phyloP scores from a whole-genome alignment of 768 basidiomycete genomes.

The Mycena galericulata region DNA sequence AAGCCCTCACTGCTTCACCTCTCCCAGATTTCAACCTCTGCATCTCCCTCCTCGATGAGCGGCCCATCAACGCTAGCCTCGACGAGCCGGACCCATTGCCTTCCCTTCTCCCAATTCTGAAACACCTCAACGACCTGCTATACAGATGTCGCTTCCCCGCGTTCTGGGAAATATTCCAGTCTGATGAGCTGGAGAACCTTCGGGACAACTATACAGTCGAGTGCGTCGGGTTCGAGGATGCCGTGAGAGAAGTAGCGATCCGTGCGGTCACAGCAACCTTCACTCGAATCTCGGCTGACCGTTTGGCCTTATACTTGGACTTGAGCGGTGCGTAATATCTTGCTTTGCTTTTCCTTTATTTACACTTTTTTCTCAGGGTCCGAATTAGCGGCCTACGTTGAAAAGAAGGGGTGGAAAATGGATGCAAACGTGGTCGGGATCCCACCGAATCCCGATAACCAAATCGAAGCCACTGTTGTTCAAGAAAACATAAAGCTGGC shows the following conservation, averaged over 20 bases:
- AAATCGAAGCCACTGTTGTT: constrained; percentile 86
- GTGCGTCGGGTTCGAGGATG: constrained; percentile 84
- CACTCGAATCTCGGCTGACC: constrained; percentile 73
- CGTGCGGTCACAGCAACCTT: constrained; percentile 85
- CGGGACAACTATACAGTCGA: constrained; percentile 91
- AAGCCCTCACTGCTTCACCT: constrained; percentile 86
- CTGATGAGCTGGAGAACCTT: constrained; percentile 74
- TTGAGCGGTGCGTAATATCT: constrained; percentile 62
- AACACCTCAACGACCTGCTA: constrained; percentile 74
- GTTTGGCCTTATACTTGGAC: constrained; percentile 80
- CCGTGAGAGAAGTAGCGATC: constrained; percentile 82
- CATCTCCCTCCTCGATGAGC: constrained; percentile 90
- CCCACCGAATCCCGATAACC: constrained; percentile 89
- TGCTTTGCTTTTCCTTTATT: background rate
- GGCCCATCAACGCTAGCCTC: constrained; percentile 61
- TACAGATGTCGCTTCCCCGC: constrained; percentile 89
- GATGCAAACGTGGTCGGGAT: constrained; percentile 71
- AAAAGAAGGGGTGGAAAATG: constrained; percentile 75
- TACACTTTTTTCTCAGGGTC: constrained; percentile 48
- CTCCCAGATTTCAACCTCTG: constrained; percentile 96
- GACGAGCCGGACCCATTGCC: constrained; percentile 90
- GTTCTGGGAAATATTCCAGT: constrained; percentile 85
- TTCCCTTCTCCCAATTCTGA: constrained; percentile 73
- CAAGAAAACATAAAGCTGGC: constrained; percentile 86
- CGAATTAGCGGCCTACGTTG: constrained; percentile 69